phyloP scores from a whole-genome alignment of 164 flowering plant genomes.

The Aristolochia contorta region DNA sequence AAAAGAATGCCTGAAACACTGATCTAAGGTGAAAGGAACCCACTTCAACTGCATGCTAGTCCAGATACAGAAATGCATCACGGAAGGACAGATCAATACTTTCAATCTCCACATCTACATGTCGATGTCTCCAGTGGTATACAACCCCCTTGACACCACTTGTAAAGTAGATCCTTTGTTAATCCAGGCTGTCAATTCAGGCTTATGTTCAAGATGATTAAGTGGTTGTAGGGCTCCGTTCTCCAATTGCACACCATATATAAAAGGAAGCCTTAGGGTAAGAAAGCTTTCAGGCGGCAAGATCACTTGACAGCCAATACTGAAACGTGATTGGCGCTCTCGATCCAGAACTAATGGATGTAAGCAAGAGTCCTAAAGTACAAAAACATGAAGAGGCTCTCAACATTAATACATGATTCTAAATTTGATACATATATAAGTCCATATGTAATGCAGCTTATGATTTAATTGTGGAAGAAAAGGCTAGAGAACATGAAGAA shows the following conservation, averaged over 20 bases:
- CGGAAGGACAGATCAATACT: too few relatives aligned
- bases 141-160: conserved; percentile 43
- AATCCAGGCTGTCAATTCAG: conserved; percentile 83
- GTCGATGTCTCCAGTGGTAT: conserved; percentile 16
- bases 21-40: too few relatives aligned
- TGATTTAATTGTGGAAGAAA: too few relatives aligned
- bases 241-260: conserved; percentile 66
- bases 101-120: neutral
- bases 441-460: too few relatives aligned
- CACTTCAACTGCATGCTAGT: too few relatives aligned
- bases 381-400: conserved; percentile 10
- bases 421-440: neutral
- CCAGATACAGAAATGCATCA: too few relatives aligned
- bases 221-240: conserved; percentile 58
- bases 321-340: conserved; percentile 55
- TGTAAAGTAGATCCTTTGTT: conserved; percentile 51
- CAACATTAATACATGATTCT: too few relatives aligned
- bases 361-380: conserved; percentile 54
- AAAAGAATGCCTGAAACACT: too few relatives aligned
- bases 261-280: conserved; percentile 70
- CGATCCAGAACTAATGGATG: conserved; percentile 40
- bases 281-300: conserved; percentile 91
- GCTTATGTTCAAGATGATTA: conserved; percentile 51
- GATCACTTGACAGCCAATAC: conserved; percentile 59
- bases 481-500: too few relatives aligned